Evolutionary conservation across 129 eudicot genomes (phyloP).

Genomic region (Tagetes erecta): DNA sequence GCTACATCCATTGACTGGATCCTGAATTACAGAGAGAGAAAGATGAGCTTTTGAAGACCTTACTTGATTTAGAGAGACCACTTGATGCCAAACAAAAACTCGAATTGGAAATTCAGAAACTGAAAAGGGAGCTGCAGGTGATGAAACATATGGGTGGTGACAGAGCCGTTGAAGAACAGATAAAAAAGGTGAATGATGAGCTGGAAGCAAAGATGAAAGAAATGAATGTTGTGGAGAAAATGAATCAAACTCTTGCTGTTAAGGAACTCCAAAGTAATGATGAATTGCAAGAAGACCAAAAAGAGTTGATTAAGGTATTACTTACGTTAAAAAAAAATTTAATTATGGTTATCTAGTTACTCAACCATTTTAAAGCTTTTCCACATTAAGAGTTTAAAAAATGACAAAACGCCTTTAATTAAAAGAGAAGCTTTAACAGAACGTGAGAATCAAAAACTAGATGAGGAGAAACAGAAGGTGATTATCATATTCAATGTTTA

Average conservation of each 20-base stretch:
- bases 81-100: conserved; percentile 81
- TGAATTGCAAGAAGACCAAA: conserved; percentile 82
- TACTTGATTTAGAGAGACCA: conserved; percentile 67
- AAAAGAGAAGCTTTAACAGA: conserved; percentile 82
- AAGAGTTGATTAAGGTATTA: conserved; percentile 67
- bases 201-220: too few species aligned
- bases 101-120: conserved; percentile 85
- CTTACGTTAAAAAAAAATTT: not conserved
- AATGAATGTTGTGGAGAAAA: too few species aligned
- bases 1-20: conserved; percentile 16
- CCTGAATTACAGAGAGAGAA: conserved; percentile 69
- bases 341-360: not conserved
- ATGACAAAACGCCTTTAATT: too few species aligned
- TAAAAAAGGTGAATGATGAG: too few species aligned
- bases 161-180: too few species aligned
- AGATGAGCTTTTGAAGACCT: conserved; percentile 68
- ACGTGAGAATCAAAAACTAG: conserved; percentile 73
- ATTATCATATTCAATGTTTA: not conserved
- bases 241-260: too few species aligned
- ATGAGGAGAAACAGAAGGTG: conserved; percentile 82
- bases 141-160: too few species aligned
- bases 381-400: conserved; percentile 64
- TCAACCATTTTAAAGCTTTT: not conserved
- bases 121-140: conserved; percentile 86
- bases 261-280: conserved; percentile 85